A percentile compares a stretch with the other conserved stretches of the same genome.
Evolutionary conservation across 139 green algal species (phyloP).

Genomic region (Closterium sp.): DNA sequence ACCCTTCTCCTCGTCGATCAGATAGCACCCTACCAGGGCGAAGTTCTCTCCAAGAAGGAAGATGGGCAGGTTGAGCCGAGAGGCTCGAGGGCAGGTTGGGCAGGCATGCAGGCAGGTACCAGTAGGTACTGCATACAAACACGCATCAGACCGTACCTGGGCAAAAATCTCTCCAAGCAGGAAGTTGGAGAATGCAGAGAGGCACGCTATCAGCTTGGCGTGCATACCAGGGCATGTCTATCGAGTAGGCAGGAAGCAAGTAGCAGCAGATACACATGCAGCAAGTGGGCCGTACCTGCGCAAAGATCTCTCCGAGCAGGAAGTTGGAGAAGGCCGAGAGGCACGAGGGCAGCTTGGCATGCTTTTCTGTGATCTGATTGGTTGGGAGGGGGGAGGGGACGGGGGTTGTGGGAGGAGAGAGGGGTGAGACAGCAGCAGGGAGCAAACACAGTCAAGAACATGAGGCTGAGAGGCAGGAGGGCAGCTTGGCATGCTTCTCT

Average conservation of each 20-base stretch:
- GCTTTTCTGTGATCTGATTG: neutral
- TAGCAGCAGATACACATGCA: too few relatives aligned
- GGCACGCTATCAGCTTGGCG: neutral
- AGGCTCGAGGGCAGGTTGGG: neutral
- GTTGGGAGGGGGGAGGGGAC: neutral
- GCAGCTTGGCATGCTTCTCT: neutral
- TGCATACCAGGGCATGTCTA: too few relatives aligned
- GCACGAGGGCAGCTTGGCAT: neutral
- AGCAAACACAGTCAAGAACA: too few relatives aligned
- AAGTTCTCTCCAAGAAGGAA: neutral
- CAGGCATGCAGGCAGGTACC: too few relatives aligned
- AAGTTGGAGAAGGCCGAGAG: neutral
- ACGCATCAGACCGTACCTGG: neutral
- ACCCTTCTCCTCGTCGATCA: constrained; percentile 15
- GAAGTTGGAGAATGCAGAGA: neutral
- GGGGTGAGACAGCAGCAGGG: too few relatives aligned
- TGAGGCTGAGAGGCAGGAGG: neutral
- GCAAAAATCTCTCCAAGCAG: neutral
- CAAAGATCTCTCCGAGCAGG: neutral
- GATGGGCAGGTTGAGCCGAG: neutral
- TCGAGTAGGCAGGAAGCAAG: too few relatives aligned
- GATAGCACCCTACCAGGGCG: neutral
- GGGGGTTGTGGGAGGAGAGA: neutral
- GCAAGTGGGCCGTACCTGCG: neutral
- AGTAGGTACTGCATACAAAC: neutral